Percentiles rank a stretch among this genome's conserved stretches.
Conservation (phyloP, 495 filamentous ascomycete species). For the Xylaria venustula region DNA sequence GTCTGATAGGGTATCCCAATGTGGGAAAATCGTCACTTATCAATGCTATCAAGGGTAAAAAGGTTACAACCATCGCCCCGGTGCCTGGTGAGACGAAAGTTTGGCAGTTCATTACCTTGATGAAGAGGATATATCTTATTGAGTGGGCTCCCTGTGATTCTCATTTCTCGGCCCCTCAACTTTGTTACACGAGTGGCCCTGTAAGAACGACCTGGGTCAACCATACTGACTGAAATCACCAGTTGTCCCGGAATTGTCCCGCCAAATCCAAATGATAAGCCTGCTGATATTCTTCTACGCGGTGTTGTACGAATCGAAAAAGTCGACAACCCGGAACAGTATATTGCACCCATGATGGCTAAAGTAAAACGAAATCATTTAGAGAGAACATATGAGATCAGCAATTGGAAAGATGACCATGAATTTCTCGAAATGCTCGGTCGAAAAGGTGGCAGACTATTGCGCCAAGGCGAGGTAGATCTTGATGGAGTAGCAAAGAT, state of each 20-base stretch:
- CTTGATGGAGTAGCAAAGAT: conserved; percentile 92
- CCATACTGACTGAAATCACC: not conserved
- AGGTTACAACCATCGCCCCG: conserved; percentile 90
- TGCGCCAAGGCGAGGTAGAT: conserved; percentile 90
- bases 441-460: conserved; percentile 78
- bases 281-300: conserved; percentile 85
- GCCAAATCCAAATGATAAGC: conserved; percentile 74
- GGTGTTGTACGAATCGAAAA: conserved; percentile 94
- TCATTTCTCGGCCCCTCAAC: no score
- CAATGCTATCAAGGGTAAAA: conserved; percentile 88
- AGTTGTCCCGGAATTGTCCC: conserved; percentile 90
- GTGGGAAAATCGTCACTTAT: conserved; percentile 91
- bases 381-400: conserved; percentile 88
- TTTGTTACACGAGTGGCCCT: no score
- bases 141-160: no score
- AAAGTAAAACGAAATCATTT: conserved; percentile 83
- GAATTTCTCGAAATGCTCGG: conserved; percentile 87
- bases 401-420: conserved; percentile 66
- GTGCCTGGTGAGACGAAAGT: conserved; percentile 96
- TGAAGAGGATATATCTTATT: conserved; percentile 96
- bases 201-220: not conserved
- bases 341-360: conserved; percentile 78
- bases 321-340: conserved; percentile 92
- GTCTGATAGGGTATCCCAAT: conserved; percentile 83
- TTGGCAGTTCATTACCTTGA: conserved; percentile 96